Evolutionary conservation across 2,329 filamentous ascomycete genomes (phyloP).

Genomic region (Fusarium sp.): DNA sequence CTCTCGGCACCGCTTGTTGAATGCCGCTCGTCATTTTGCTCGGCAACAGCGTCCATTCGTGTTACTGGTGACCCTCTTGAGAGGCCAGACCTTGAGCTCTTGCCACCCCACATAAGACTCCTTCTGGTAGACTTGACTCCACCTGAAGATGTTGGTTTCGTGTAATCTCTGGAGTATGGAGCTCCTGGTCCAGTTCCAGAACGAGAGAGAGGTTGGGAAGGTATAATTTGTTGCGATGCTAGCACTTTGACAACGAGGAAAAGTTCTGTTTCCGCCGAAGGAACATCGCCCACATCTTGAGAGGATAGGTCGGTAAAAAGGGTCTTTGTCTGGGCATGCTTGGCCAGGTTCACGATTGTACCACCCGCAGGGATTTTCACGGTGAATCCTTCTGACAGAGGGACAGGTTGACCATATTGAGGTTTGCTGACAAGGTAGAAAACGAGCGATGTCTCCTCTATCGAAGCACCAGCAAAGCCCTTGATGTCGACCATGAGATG

Average conservation of each 20-base stretch:
- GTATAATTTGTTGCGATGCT: constrained; percentile 65
- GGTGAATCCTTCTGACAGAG: constrained; percentile 85
- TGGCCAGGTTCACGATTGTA: constrained; percentile 73
- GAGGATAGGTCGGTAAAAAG: constrained; percentile 89
- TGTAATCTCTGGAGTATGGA: constrained; percentile 58
- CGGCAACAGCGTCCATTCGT: constrained; percentile 70
- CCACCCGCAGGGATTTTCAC: constrained; percentile 83
- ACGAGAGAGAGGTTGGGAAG: constrained; percentile 63
- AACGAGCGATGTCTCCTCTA: constrained; percentile 80
- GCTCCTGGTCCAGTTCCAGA: constrained; percentile 62
- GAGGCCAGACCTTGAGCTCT: constrained; percentile 66
- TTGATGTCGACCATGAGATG: constrained; percentile 88
- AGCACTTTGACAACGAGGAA: constrained; percentile 88
- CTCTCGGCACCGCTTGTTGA: constrained; percentile 56
- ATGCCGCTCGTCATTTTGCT: constrained; percentile 60
- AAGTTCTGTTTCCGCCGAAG: constrained; percentile 76
- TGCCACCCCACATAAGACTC: constrained; percentile 79
- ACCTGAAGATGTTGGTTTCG: constrained; percentile 63
- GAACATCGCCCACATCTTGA: constrained; percentile 75
- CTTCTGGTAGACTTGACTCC: constrained; percentile 69
- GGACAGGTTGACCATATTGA: constrained; percentile 71
- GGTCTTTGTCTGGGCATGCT: constrained; percentile 80
- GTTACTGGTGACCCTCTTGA: constrained; percentile 63
- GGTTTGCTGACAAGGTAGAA: constrained; percentile 83
- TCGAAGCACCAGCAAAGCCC: constrained; percentile 80